phyloP scores from a whole-genome alignment of 2,329 filamentous ascomycete genomes.

The Cladosporium sp. region DNA sequence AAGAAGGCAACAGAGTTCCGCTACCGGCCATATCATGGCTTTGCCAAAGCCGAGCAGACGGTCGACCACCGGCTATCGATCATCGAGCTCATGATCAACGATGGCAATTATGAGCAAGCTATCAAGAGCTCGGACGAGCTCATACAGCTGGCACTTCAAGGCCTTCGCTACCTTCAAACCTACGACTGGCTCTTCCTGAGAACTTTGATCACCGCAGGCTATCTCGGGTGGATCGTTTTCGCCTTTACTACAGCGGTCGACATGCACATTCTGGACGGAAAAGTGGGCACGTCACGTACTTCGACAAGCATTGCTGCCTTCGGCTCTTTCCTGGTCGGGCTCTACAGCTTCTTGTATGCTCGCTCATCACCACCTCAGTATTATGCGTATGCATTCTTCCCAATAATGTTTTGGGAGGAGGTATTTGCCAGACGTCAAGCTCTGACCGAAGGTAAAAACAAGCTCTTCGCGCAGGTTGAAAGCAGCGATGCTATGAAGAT shows the following conservation, averaged over 20 bases:
- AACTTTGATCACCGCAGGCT: constrained; percentile 81
- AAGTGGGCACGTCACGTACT: constrained; percentile 60
- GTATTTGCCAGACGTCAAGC: constrained; percentile 74
- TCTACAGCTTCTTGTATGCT: constrained; percentile 75
- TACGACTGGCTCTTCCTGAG: constrained; percentile 98
- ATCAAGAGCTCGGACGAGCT: constrained; percentile 74
- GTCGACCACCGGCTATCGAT: constrained; percentile 63
- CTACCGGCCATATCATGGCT: constrained; percentile 69
- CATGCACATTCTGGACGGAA: constrained; percentile 74
- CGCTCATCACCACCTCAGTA: constrained; percentile 80
- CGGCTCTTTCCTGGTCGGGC: constrained; percentile 65
- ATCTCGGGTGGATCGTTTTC: constrained; percentile 93
- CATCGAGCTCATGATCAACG: constrained; percentile 65
- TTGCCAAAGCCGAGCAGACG: constrained; percentile 61
- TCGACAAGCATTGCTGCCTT: constrained; percentile 61
- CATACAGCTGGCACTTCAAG: constrained; percentile 72
- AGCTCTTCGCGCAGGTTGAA: constrained; percentile 65
- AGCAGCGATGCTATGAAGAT: constrained; percentile 56
- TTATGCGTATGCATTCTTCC: constrained; percentile 89
- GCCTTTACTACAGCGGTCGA: constrained; percentile 85
- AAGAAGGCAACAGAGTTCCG: constrained; percentile 72
- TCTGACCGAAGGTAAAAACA: constrained; percentile 60
- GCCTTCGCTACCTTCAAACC: constrained; percentile 89
- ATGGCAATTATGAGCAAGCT: constrained; percentile 66
- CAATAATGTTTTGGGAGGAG: constrained; percentile 94